Evolutionary conservation across 2,329 filamentous ascomycete species (phyloP), one percentile per base, ranked within the genome.

Genomic region (Aureobasidium sp.): DNA sequence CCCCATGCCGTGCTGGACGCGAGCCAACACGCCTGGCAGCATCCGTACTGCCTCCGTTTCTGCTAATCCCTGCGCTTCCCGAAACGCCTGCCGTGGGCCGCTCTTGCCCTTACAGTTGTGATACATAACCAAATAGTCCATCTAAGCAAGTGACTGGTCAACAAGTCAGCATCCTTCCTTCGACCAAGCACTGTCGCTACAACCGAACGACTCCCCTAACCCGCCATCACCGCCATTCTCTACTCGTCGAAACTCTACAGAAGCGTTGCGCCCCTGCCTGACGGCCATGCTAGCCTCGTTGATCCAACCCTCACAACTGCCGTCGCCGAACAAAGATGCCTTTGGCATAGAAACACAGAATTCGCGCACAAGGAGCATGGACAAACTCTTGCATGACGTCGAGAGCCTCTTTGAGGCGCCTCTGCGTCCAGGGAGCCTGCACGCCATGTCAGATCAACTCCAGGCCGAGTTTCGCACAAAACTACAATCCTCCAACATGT

Each of bases 401-500:
- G 71, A 74, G 67, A 66, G 67, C 47, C 69, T 74, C 43, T 74
- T 80, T 61, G 75, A 78, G 67, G 71, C 73, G 58, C 74, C 76
- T 17, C 69, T 79, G 40, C 70, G 75, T 19, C 64, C 72, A 17
- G 67, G 69, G 35, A 72, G 71, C 49, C 67, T 79, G 62, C 69
- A 77, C 60, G 69, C 69, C 29, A 77, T 79, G 68, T 80, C 78
- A 40, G 65, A 64, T 49, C 68, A 70, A 61, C 68, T 80, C 62
- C 74, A 77, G 62, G 71, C 74, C 25, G 81, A 85, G 65, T 84
- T 84, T 65, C 73, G 74, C 55, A 74, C 78, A 54, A 80, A 79
- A 65, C 73, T 85, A 31, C 76, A 80, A 65, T 73, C 76, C 43
- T 84, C 80, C 69, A 77, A 81, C 25, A 79, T 81, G 61, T 84